phyloP scores from a whole-genome alignment of 2,329 filamentous ascomycete genomes.

The Diplodia mutila region DNA sequence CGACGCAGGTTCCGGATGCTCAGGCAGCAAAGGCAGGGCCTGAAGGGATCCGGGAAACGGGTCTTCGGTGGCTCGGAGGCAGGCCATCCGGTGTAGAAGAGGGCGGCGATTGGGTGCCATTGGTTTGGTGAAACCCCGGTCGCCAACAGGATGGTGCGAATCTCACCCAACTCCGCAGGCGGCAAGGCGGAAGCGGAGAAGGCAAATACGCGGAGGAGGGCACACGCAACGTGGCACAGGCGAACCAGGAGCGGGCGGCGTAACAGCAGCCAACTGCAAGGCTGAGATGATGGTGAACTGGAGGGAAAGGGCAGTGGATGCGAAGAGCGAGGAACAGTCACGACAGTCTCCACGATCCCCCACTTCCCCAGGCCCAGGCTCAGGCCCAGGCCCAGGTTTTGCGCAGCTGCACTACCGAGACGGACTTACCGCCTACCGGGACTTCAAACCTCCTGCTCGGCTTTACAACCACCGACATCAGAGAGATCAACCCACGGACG shows the following conservation, averaged over 20 bases:
- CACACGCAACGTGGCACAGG: slow-evolving; percentile 8
- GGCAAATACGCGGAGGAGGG: background rate
- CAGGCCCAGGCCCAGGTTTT: slow-evolving; percentile 4
- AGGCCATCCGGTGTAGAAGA: background rate
- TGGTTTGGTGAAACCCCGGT: background rate
- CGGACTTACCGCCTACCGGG: slow-evolving; percentile 8
- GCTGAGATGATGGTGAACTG: background rate
- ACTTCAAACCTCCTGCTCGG: background rate
- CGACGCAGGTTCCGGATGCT: slow-evolving; percentile 4
- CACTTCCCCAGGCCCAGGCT: background rate
- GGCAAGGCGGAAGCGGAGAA: slow-evolving; percentile 10
- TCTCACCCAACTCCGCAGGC: slow-evolving; percentile 3
- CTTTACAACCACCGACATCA: slow-evolving; percentile 1
- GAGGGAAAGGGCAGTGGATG: background rate
- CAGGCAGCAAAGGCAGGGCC: slow-evolving; percentile 7
- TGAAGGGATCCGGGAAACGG: background rate
- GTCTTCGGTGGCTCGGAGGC: background rate
- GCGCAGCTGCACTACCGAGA: slow-evolving; percentile 10
- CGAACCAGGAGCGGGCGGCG: background rate
- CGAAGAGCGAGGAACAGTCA: background rate
- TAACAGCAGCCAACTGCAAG: background rate
- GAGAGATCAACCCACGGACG: too few species aligned
- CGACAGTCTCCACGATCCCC: background rate
- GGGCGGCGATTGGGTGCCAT: background rate
- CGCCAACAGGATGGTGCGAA: slow-evolving; percentile 1